Percentiles rank a stretch among this genome's conserved stretches.
Evolutionary conservation across 352 stramenopile species (phyloP).

Genomic region (Thalassiosira mediterranea): DNA sequence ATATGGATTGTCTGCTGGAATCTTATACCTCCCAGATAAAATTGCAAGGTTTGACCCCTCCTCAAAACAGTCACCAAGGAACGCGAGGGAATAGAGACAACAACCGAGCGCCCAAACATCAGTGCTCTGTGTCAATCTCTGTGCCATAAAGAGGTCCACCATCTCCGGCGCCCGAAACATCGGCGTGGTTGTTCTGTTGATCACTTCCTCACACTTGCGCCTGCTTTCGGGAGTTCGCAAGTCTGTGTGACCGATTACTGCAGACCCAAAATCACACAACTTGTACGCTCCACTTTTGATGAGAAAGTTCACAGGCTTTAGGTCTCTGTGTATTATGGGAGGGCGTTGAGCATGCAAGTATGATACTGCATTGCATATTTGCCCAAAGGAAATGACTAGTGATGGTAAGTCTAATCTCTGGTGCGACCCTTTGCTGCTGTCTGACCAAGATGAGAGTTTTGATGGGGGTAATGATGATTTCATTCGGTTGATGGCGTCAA

Average conservation of each 20-base stretch:
- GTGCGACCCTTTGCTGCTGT: too few species aligned
- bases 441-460: too few species aligned
- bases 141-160: constrained; percentile 93
- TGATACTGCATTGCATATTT: constrained; percentile 82
- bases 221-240: constrained; percentile 88
- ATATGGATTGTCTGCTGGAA: constrained; percentile 90
- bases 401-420: constrained; percentile 81
- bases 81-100: constrained; percentile 94
- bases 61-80: constrained; percentile 94
- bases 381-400: constrained; percentile 82
- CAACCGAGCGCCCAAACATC: constrained; percentile 91
- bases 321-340: constrained; percentile 93
- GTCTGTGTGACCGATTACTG: constrained; percentile 85
- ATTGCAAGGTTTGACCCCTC: constrained; percentile 91
- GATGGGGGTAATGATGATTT: too few species aligned
- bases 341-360: constrained; percentile 86
- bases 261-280: constrained; percentile 94
- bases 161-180: constrained; percentile 98
- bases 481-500: constrained; percentile 92
- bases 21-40: constrained; percentile 92
- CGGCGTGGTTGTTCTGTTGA: constrained; percentile 95
- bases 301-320: constrained; percentile 98
- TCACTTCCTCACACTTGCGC: constrained; percentile 90
- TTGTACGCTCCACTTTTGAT: constrained; percentile 90
- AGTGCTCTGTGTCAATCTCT: constrained; percentile 89